phyloP scores from a whole-genome alignment of 306 rosid genomes.

The Gynostemma pentaphyllum region DNA sequence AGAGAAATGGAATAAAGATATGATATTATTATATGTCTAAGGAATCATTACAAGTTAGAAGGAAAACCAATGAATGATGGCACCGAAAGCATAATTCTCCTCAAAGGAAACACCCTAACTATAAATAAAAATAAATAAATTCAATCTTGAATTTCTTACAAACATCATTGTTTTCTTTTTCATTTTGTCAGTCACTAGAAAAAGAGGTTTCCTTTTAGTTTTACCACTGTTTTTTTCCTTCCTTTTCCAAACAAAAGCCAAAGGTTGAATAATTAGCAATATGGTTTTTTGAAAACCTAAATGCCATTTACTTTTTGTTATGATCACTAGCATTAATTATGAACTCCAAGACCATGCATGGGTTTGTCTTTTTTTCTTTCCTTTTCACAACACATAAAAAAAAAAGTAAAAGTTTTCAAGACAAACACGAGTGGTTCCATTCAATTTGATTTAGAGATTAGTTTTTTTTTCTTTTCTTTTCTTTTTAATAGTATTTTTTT shows the following conservation, averaged over 20 bases:
- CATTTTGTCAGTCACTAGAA: not conserved
- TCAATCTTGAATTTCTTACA: too few species aligned
- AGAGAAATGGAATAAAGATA: not conserved
- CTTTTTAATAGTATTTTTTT: not conserved
- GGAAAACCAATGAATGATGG: slow-evolving; percentile 10
- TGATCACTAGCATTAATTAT: slow-evolving; percentile 3
- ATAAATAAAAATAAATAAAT: too few species aligned
- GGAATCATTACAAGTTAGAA: slow-evolving; percentile 6
- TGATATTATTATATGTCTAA: not conserved
- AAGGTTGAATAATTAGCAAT: not conserved
- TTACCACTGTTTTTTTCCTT: not conserved
- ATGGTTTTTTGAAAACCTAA: not conserved
- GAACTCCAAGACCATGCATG: not conserved
- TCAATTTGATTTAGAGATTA: not conserved
- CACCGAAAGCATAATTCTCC: slow-evolving; percentile 12
- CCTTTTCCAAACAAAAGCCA: not conserved
- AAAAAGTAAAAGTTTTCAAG: not conserved
- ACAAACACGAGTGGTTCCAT: not conserved
- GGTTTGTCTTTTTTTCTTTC: not conserved
- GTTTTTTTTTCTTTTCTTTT: not conserved
- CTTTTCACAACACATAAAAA: not conserved
- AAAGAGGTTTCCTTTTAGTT: not conserved
- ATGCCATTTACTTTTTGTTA: not conserved
- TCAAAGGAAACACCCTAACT: not conserved
- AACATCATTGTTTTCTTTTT: not conserved